Evolutionary conservation across 768 basidiomycete species (phyloP).

Genomic region (Pleurotus tuber-regium): DNA sequence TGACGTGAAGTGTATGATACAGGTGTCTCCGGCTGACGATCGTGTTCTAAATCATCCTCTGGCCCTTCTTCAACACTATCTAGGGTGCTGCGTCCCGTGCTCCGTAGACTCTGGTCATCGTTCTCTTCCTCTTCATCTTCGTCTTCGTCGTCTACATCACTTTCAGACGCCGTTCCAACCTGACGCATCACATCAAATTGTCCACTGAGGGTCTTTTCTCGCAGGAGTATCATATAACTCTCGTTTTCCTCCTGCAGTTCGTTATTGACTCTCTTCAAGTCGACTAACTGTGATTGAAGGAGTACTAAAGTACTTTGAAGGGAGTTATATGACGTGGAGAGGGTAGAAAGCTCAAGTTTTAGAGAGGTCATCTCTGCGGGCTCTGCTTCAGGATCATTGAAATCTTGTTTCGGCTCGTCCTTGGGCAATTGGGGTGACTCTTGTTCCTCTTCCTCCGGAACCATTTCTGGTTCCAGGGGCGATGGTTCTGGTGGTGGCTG

Average conservation of each 20-base stretch:
- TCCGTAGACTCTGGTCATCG: constrained; percentile 51
- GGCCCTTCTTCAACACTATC: constrained; percentile 63
- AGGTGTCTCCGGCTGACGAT: constrained; percentile 34
- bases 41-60: constrained; percentile 37
- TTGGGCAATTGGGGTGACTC: constrained; percentile 17
- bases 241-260: constrained; percentile 95
- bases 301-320: constrained; percentile 83
- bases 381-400: constrained; percentile 67
- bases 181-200: constrained; percentile 77
- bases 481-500: constrained; percentile 36
- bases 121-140: constrained; percentile 35
- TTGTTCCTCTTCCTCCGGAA: constrained; percentile 37
- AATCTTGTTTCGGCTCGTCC: constrained; percentile 37
- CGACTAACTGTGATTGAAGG: constrained; percentile 79
- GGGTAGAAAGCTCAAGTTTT: constrained; percentile 78
- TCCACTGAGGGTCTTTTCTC: constrained; percentile 89
- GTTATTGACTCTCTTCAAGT: constrained; percentile 85
- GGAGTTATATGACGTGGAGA: constrained; percentile 82
- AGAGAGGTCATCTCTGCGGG: constrained; percentile 88
- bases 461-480: constrained; percentile 26
- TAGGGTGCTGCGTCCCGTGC: constrained; percentile 54
- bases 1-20: constrained; percentile 35
- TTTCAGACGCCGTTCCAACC: constrained; percentile 47
- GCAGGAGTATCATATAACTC: constrained; percentile 90
- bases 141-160: constrained; percentile 33